Conservation (phyloP, 306 rosid species). For the Calophaca sinica region DNA sequence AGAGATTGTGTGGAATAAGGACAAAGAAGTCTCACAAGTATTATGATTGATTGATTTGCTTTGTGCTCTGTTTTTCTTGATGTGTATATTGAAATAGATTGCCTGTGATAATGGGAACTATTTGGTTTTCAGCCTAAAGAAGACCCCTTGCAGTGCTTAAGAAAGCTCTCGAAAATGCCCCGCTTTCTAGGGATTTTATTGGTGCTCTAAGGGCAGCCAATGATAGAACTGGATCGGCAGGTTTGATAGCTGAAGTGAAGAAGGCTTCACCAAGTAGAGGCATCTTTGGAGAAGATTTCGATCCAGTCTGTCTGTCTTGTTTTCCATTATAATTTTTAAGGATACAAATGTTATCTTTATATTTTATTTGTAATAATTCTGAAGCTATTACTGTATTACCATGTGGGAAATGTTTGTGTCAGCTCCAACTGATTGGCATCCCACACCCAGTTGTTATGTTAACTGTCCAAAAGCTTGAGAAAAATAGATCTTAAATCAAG, state of each 20-base stretch:
- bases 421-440: too few species aligned
- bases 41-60: slow-evolving; percentile 23
- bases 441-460: too few species aligned
- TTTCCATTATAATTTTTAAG: background rate
- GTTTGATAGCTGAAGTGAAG: slow-evolving; percentile 97
- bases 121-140: slow-evolving; percentile 67
- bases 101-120: slow-evolving; percentile 2
- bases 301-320: slow-evolving; percentile 67
- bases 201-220: slow-evolving; percentile 82
- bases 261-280: slow-evolving; percentile 99
- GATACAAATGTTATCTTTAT: slow-evolving; percentile 4
- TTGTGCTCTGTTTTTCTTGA: slow-evolving; percentile 29
- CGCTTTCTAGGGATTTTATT: slow-evolving; percentile 81
- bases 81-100: background rate
- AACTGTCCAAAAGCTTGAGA: too few species aligned
- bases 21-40: slow-evolving; percentile 73
- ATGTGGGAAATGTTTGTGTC: slow-evolving; percentile 1
- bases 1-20: slow-evolving; percentile 95
- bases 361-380: background rate
- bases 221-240: slow-evolving; percentile 81
- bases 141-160: slow-evolving; percentile 62
- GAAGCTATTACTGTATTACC: slow-evolving; percentile 26
- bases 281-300: slow-evolving; percentile 84
- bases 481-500: too few species aligned
- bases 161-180: slow-evolving; percentile 66